Evolutionary conservation across 306 rosid genomes (phyloP), one percentile per base, ranked within the genome.

Genomic region (Cicer yamashitae): DNA sequence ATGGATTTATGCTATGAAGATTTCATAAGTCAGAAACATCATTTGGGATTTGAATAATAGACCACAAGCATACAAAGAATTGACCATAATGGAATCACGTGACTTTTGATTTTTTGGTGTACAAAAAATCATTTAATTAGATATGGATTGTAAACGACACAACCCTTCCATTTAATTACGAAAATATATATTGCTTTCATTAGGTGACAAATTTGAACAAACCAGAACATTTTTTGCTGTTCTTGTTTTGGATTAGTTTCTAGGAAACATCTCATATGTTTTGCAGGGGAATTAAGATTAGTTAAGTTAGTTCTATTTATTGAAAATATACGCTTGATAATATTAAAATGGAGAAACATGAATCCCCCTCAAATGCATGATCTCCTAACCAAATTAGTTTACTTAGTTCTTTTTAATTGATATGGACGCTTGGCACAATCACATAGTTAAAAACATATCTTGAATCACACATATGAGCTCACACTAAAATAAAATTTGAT

Each of bases 21-120:
- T 51, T 48, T 70, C 64, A 54, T 25, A 76, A 62, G 68, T 62
- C 25, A 8, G 5, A 61, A 70, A 67, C 59, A 70, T 77, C 59
- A 67, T 44, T 22, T 40, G 37, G 52, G 70, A 57, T 70, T 56
- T 74, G 71, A 58, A 68, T 69, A 15, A 56, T 54, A 2, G 64
- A 52, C 70, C 53, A 15, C 53, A 15, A 62, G 67, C 75, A 45
- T 46, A 34, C 51, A 68, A 68, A 18, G 47, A 8, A 63, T 74
- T 74, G 78, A 79, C 81, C 73, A 43, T 38, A 38, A 20, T 1
- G 46, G 14, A 48, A 15, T 22, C 71, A 39, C 48, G 75, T 67
- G 82, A 6, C 17, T 44, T 40, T 53, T 52, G 57, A 38, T 54
- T 66, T 44, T 68, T 56, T 37, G 4, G 15, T 58, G n/a, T 44